Evolutionary conservation across 768 basidiomycete species (phyloP), one percentile per base, ranked within the genome.

Genomic region (Cubamyces lactineus): DNA sequence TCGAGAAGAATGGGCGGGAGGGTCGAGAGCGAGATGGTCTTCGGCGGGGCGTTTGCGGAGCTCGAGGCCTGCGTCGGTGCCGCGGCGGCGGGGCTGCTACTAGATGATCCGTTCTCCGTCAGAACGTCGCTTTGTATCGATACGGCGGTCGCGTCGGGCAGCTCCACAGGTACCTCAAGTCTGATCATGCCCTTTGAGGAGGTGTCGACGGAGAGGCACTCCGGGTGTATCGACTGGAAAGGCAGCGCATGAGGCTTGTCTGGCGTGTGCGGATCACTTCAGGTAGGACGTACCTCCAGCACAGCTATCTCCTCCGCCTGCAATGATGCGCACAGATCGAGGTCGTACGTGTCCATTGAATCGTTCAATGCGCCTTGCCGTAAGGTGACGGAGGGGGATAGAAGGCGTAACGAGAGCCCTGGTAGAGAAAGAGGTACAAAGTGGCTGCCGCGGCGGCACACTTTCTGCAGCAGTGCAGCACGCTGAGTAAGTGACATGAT

Each of bases 181-280:
- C 80, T 86, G 45, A 88, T 61, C 4, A 70, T 65, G 0, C 77
- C 78, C 53, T 78, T 72, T 1, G 66, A 49, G 30, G 66, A 49
- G 30, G 71, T 66, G 23, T 73, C 69, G 51, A 75, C 80, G 5
- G 84, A 81, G 41, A 88, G 65, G 69, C 78, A 91, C 69, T 91
- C 87, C 40, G 91, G 91, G 70, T 86, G 89, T 47, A 92, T 92
- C n/a, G 90, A 85, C 90, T 92, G 64, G 13, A 9, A 62, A 15
- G 8, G 16, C 7, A 19, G 6, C 26, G 38, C 16, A 21, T 30
- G 11, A 19, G 23, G 30, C 21, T 16, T 30, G 49, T n/a, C 11
- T 24, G 52, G 21, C 15, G 13, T 19, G 30, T 30, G 45, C n/a
- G 43, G 45, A 43, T 17, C 13, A 16, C 8, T 42, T n/a, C 3